Evolutionary conservation across 257 asterid genomes (phyloP).

Genomic region (Leptodermis oblonga): DNA sequence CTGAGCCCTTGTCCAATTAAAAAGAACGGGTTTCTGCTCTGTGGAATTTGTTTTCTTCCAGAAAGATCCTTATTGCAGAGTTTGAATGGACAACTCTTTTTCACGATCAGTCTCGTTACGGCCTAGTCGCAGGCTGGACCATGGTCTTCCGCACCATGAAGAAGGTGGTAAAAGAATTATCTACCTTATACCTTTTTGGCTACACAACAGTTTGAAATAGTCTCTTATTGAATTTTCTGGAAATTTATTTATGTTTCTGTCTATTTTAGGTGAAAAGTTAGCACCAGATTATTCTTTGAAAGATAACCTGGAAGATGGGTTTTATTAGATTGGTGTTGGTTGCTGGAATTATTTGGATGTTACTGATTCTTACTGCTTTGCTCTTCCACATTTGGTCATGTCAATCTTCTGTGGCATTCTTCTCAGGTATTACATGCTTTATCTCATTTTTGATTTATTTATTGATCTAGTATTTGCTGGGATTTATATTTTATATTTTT

Average conservation of each 20-base stretch:
- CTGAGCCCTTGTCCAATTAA: background rate
- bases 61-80: background rate
- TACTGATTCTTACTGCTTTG: constrained; percentile 34
- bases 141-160: constrained; percentile 17
- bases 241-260: background rate
- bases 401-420: constrained; percentile 40
- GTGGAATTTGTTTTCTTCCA: background rate
- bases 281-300: constrained; percentile 32
- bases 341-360: constrained; percentile 44
- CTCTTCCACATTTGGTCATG: constrained; percentile 48
- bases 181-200: too few relatives aligned
- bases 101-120: constrained; percentile 29
- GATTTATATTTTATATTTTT: background rate
- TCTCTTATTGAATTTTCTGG: background rate
- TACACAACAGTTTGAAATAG: background rate
- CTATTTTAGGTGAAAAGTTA: constrained; percentile 26
- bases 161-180: constrained; percentile 23
- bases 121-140: constrained; percentile 32
- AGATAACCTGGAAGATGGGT: constrained; percentile 43
- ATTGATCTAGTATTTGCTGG: background rate
- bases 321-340: constrained; percentile 38
- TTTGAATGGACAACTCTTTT: constrained; percentile 29
- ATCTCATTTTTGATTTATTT: background rate
- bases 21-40: background rate
- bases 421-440: constrained; percentile 29